These are phyloP conservation scores for Astrocystis sublimbata DNA, from an alignment of 495 filamentous ascomycete genomes.

Conservation along the genomic window DNA sequence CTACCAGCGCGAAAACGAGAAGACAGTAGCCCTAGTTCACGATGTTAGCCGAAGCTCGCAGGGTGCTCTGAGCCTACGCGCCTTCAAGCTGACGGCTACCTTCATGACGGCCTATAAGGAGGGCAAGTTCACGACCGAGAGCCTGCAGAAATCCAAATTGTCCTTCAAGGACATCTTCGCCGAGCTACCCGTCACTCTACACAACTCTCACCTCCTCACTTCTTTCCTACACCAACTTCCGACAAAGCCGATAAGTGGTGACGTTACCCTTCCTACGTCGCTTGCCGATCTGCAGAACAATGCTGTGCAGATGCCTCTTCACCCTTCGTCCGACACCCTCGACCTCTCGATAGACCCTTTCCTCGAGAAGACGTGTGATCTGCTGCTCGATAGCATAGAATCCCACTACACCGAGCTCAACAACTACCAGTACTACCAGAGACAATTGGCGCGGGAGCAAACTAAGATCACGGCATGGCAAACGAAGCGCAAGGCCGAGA, in stretches of 20 bases:
- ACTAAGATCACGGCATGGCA: slow-evolving; percentile 96
- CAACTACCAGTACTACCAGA: slow-evolving; percentile 98
- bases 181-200: slow-evolving; percentile 87
- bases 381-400: slow-evolving; percentile 94
- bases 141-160: slow-evolving; percentile 86
- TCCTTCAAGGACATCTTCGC: slow-evolving; percentile 92
- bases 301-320: slow-evolving; percentile 60
- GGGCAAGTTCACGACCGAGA: slow-evolving; percentile 93
- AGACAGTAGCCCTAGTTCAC: slow-evolving; percentile 91
- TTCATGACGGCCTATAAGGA: slow-evolving; percentile 96
- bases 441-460: slow-evolving; percentile 93
- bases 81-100: slow-evolving; percentile 81
- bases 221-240: slow-evolving; percentile 88
- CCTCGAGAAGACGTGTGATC: slow-evolving; percentile 97
- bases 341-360: slow-evolving; percentile 95
- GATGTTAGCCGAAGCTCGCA: slow-evolving; percentile 92
- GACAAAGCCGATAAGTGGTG: slow-evolving; percentile 53
- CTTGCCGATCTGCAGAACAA: slow-evolving; percentile 69
- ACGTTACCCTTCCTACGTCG: slow-evolving; percentile 70
- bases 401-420: slow-evolving; percentile 97
- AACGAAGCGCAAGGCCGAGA: slow-evolving; percentile 92
- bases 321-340: slow-evolving; percentile 84
- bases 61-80: slow-evolving; percentile 84
- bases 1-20: slow-evolving; percentile 95
- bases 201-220: slow-evolving; percentile 96